Evolutionary conservation across 805 yeast species (phyloP), one percentile per base, ranked within the genome.

Genomic region (Clavispora fructus): DNA sequence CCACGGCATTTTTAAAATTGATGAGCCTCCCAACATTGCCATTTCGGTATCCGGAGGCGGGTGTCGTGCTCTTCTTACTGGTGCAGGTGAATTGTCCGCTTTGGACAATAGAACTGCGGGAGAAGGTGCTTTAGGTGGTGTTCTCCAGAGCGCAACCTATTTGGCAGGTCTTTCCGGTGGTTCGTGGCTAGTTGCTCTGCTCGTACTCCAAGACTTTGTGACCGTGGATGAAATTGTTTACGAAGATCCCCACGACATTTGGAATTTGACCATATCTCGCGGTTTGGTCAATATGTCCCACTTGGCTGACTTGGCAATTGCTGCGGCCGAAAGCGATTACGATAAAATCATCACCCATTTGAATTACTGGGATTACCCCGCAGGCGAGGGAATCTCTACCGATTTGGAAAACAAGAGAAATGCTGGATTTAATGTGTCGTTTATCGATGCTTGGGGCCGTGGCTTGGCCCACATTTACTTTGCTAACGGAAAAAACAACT

Each of bases 121-220:
- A 6, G 60, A 67, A 32, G 52, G 40, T n/a, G 85, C 86, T 12
- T 62, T 88, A 37, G 91, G 92, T 30, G 95, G 96, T 5, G 64
- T 89, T 23, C 65, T 88, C 32, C 89, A 85, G 56, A 68, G 85
- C 6, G 60, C 88, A 1, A 78, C 86, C 11, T 89, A 90, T 59
- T 63, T 89, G 5, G 68, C 87, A 6, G 95, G 92, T 8, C 74
- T 88, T 32, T 83, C 91, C 13, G 96, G 96, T 29, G 96, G 96
- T 26, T 77, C 86, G 12, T 88, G 95, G 95, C 69, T 87, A 41
- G 71, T 87, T 26, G 84, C 87, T 1, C 76, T 91, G 9, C 63
- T 88, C 28, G 80, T 78, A 0, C 70, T 77, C 59, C 86, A 88
- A 61, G 81, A 83, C 59, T 89, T 85, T 82, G 79, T 90, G 9